A percentile compares a stretch with the other conserved stretches of the same genome.
Evolutionary conservation across 257 asterid genomes (phyloP).

Genomic region (Ballota nigra): DNA sequence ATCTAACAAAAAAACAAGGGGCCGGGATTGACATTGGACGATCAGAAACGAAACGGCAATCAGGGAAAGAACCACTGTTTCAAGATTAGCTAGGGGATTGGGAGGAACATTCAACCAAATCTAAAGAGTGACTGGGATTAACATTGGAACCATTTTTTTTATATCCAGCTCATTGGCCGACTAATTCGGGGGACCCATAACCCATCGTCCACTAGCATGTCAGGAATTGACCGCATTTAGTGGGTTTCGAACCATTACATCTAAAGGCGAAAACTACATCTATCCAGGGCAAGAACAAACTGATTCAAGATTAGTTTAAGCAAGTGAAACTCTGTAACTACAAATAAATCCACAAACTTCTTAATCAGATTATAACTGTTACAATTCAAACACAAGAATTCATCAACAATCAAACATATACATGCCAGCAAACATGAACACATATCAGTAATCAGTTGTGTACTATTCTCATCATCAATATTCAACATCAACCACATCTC

Average conservation of each 20-base stretch:
- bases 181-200: too few species aligned
- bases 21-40: too few species aligned
- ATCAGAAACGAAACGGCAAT: neutral
- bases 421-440: constrained; percentile 1
- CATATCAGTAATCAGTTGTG: constrained; percentile 14
- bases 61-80: neutral
- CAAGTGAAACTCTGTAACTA: neutral
- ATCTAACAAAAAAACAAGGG: neutral
- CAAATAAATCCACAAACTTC: neutral
- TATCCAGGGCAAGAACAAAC: neutral
- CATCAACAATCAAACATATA: neutral
- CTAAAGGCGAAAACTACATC: neutral
- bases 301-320: neutral
- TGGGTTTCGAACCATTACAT: too few species aligned
- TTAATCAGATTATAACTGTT: neutral
- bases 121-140: neutral
- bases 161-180: too few species aligned
- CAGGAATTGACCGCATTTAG: too few species aligned
- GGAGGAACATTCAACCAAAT: neutral
- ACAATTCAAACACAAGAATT: neutral
- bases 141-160: neutral
- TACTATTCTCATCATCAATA: constrained; percentile 17
- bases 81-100: neutral
- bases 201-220: too few species aligned
- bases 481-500: neutral